Percentiles rank a stretch among this genome's conserved stretches.
Conservation (phyloP, 2,329 filamentous ascomycete genomes). For the Diaporthe citriasiana region DNA sequence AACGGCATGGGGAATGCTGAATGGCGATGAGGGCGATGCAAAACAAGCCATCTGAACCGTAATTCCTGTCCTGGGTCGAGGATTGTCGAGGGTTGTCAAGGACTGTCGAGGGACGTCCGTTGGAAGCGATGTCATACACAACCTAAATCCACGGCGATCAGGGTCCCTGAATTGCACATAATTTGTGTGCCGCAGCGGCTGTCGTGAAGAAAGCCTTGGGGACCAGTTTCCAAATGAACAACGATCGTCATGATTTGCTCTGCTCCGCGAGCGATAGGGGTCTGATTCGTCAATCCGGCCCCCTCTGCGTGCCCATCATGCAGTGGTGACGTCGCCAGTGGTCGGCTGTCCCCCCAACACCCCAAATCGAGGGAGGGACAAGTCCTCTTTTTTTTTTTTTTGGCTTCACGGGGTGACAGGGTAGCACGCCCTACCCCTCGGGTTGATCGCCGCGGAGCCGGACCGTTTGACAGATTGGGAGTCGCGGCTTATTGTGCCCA, state of each 20-base stretch:
- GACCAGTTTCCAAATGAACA: slow-evolving; percentile 31
- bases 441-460: slow-evolving; percentile 30
- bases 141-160: not conserved
- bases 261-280: slow-evolving; percentile 5
- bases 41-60: slow-evolving; percentile 24
- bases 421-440: not conserved
- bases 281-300: slow-evolving; percentile 26
- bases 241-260: slow-evolving; percentile 27
- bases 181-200: slow-evolving; percentile 10
- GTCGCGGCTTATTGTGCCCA: not conserved
- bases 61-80: slow-evolving; percentile 13
- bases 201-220: slow-evolving; percentile 11
- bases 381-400: not conserved
- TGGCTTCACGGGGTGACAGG: slow-evolving; percentile 13
- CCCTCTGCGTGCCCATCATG: slow-evolving; percentile 22
- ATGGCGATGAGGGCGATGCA: slow-evolving; percentile 13
- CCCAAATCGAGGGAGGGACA: slow-evolving; percentile 18
- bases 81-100: not conserved
- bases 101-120: too few species aligned
- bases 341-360: slow-evolving; percentile 3
- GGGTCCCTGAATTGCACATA: slow-evolving; percentile 6
- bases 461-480: slow-evolving; percentile 8
- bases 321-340: slow-evolving; percentile 24
- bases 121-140: slow-evolving; percentile 15
- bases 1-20: slow-evolving; percentile 1